phyloP scores from a whole-genome alignment of 2,329 filamentous ascomycete species.

The Metarhizium rileyi region DNA sequence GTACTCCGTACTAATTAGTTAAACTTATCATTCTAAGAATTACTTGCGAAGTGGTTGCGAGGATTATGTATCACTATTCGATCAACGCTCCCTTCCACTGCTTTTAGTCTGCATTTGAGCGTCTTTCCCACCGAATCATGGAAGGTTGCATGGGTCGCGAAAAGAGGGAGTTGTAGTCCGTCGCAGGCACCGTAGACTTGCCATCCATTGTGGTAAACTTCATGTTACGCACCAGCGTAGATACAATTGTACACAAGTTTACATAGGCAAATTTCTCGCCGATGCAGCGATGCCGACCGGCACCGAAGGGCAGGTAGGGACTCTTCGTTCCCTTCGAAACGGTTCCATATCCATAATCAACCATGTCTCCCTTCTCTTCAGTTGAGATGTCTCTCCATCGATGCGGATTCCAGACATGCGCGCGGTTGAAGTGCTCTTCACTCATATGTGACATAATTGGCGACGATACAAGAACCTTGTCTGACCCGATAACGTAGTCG shows the following conservation, averaged over 20 bases:
- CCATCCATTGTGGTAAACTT: constrained; percentile 49
- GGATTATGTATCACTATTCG: too few relatives aligned
- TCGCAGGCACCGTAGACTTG: constrained; percentile 45
- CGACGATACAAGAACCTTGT: constrained; percentile 31
- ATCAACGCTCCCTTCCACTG: too few relatives aligned
- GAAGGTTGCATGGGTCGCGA: constrained; percentile 25
- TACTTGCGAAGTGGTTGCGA: too few relatives aligned
- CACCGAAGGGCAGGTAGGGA: constrained; percentile 58
- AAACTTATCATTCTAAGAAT: too few relatives aligned
- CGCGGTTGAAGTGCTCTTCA: constrained; percentile 46
- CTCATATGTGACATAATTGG: constrained; percentile 34
- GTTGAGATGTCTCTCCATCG: constrained; percentile 16
- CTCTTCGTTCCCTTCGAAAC: constrained; percentile 24
- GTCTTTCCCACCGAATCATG: constrained; percentile 23
- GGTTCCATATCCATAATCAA: constrained; percentile 21
- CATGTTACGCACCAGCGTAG: constrained; percentile 51
- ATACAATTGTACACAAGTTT: constrained; percentile 56
- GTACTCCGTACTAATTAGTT: too few relatives aligned
- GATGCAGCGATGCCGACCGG: constrained; percentile 63
- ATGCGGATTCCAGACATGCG: constrained; percentile 19
- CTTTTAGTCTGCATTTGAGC: too few relatives aligned
- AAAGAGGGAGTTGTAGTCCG: constrained; percentile 50
- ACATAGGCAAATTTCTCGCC: constrained; percentile 69
- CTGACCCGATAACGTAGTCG: constrained; percentile 47
- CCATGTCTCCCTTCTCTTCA: constrained; percentile 12